Evolutionary conservation across 2,329 filamentous ascomycete genomes (phyloP), one percentile per base, ranked within the genome.

Genomic region (Lojkania enalia): DNA sequence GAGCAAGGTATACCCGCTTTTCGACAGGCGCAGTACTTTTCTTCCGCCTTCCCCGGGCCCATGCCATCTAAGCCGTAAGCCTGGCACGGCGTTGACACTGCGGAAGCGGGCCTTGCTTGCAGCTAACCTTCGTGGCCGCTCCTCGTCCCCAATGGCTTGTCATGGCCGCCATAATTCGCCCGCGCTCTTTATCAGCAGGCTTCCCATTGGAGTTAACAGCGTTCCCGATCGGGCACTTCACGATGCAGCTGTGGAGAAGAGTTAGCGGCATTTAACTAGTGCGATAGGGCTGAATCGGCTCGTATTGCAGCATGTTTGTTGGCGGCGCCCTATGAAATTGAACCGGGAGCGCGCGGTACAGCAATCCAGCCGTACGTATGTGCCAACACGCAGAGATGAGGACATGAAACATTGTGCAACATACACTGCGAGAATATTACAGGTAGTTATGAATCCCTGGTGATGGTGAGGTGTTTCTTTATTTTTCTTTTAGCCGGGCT

Each of bases 31-130:
- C 53, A 49, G 51, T 53, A 53, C 50, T 55, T 57, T 54, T 21
- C 54, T 42, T 56, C 57, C 60, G 54, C 33, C 41, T 57, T 61
- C 60, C 63, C 63, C 63, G 61, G 53, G 11, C 9, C 16, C n/a
- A n/a, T n/a, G n/a, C 30, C 53, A 52, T 54, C 48, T 49, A 48
- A 44, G 18, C 20, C 33, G 37, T 48, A 42, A 18, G 32, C 20
- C 44, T 25, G 30, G n/a, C 31, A 20, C 5, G 25, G 25, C 39
- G 12, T 40, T 40, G 12, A 23, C 7, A 12, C 33, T 19, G 32
- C 37, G 37, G 32, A 37, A 25, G 38, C 38, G 42, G 20, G 31
- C 35, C 39, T 35, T 35, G 23, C 19, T 21, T 21, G 31, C 21
- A 29, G 36, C 35, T 20, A 19, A 23, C 3, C 13, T 35, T 14